These are phyloP conservation scores for Avena sativa DNA, from an alignment of 176 grass and related monocot species.

Conservation along the genomic window DNA sequence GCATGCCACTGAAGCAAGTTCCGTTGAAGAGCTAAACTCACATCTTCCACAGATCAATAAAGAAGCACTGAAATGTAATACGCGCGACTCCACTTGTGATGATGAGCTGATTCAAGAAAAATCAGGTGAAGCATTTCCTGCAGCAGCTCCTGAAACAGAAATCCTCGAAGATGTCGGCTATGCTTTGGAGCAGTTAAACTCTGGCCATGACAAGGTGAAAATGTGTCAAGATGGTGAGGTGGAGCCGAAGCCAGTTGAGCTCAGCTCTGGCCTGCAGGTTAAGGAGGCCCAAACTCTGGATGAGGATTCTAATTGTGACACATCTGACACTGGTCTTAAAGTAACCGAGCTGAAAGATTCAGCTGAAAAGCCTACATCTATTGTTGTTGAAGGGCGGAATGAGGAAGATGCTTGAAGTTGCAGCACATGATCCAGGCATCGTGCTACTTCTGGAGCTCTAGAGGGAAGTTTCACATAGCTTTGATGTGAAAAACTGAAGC, in stretches of 20 bases:
- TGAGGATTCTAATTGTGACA: neutral
- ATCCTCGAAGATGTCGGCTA: neutral
- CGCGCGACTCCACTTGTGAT: neutral
- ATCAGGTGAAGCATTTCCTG: constrained; percentile 15
- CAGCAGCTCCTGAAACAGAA: constrained; percentile 37
- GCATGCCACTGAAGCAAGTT: constrained; percentile 32
- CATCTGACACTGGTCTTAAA: neutral
- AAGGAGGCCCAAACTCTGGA: neutral
- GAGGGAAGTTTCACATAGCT: neutral
- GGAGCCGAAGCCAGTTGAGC: neutral
- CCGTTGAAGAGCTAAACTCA: constrained; percentile 42
- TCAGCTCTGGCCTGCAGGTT: neutral
- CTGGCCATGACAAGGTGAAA: neutral
- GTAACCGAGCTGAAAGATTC: neutral
- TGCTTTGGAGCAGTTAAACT: constrained; percentile 12
- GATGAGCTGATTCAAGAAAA: constrained; percentile 27
- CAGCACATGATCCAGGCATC: neutral
- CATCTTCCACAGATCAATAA: constrained; percentile 31
- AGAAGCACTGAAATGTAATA: neutral
- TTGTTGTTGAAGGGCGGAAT: neutral
- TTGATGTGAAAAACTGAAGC: constrained; percentile 6
- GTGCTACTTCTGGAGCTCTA: neutral
- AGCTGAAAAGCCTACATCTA: neutral
- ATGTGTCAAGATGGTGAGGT: constrained; percentile 11
- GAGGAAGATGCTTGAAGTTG: neutral